Evolutionary conservation across 192 early-diverging fungal species (phyloP).

Genomic region (Gigaspora rosea): DNA sequence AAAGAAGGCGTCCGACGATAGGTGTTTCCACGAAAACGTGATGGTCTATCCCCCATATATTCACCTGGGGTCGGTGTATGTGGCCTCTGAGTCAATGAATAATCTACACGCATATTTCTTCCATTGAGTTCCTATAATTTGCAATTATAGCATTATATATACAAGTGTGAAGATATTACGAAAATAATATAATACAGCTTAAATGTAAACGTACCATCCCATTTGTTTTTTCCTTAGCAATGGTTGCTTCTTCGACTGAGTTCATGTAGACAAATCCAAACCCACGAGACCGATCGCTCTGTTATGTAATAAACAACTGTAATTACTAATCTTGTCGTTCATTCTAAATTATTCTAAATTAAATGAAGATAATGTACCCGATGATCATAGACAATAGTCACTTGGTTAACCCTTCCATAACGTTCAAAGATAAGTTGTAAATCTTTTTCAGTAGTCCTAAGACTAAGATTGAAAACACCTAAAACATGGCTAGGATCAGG

Average conservation of each 20-base stretch:
- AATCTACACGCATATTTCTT: constrained; percentile 61
- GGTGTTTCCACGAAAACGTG: constrained; percentile 24
- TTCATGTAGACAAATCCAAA: constrained; percentile 71
- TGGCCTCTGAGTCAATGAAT: constrained; percentile 58
- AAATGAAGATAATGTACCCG: constrained; percentile 37
- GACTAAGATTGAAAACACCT: constrained; percentile 72
- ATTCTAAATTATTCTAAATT: background rate
- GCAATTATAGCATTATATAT: constrained; percentile 6
- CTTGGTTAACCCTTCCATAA: constrained; percentile 60
- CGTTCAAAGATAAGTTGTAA: constrained; percentile 58
- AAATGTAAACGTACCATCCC: constrained; percentile 48
- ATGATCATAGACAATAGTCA: constrained; percentile 65
- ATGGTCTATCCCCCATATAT: constrained; percentile 63
- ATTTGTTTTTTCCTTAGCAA: constrained; percentile 60
- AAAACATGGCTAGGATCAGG: constrained; percentile 57
- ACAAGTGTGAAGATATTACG: background rate
- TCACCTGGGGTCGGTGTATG: constrained; percentile 74
- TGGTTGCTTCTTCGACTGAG: constrained; percentile 48
- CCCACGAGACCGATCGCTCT: constrained; percentile 64
- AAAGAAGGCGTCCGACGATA: constrained; percentile 44
- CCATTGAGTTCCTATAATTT: constrained; percentile 55
- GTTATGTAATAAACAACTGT: constrained; percentile 13
- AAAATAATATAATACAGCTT: background rate
- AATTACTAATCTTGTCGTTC: constrained; percentile 19
- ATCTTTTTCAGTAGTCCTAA: constrained; percentile 59